Percentiles rank a stretch among this genome's conserved stretches.
Conservation (phyloP, 257 asterid genomes). For the Petunia secreta region DNA sequence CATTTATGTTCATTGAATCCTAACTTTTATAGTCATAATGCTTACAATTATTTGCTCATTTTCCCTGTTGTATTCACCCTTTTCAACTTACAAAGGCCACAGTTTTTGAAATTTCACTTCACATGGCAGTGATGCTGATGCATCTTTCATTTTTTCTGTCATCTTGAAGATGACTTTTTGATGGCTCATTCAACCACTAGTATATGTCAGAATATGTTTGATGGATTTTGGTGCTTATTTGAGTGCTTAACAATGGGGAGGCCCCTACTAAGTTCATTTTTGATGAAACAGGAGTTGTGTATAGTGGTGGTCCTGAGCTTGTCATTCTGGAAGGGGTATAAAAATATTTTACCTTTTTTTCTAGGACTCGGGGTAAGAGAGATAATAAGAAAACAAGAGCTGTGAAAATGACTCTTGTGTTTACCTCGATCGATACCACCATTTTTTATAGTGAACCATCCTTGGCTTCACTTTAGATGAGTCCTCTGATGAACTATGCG, state of each 20-base stretch:
- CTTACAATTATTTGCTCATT: constrained; percentile 21
- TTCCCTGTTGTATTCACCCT: neutral
- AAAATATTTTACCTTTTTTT: neutral
- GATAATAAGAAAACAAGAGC: neutral
- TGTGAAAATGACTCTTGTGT: neutral
- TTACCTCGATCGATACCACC: neutral
- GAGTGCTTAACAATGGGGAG: constrained; percentile 25
- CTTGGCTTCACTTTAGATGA: neutral
- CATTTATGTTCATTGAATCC: constrained; percentile 18
- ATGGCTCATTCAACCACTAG: neutral
- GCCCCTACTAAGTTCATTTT: constrained; percentile 23
- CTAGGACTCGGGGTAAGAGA: neutral
- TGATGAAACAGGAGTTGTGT: neutral
- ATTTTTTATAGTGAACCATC: neutral
- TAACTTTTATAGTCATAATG: neutral
- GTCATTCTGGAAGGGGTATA: neutral
- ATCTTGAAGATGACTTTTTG: constrained; percentile 4
- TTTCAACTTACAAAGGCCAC: constrained; percentile 1
- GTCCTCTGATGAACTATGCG: neutral
- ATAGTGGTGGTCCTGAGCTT: constrained; percentile 11
- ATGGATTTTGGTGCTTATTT: constrained; percentile 27
- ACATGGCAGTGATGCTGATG: neutral
- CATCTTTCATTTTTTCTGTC: neutral
- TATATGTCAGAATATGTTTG: constrained; percentile 5
- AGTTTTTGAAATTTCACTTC: constrained; percentile 18